These are phyloP conservation scores for Agrocybe pediades DNA, from an alignment of 768 basidiomycete species.

Conservation along the genomic window DNA sequence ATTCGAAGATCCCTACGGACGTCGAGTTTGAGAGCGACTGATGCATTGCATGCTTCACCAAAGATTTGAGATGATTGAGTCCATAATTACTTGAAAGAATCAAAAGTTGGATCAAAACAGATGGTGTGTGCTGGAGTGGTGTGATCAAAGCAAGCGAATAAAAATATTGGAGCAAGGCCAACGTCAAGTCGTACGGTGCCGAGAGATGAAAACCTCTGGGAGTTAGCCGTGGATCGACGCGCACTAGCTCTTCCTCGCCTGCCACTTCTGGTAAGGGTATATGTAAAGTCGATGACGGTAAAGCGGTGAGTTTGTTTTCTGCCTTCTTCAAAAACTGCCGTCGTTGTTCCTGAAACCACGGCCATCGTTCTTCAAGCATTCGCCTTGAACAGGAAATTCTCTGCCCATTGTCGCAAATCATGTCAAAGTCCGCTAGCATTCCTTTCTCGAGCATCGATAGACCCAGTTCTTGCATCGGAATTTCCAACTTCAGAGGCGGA, in stretches of 20 bases:
- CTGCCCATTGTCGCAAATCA: conserved; percentile 90
- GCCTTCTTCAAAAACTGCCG: conserved; percentile 60
- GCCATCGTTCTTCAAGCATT: conserved; percentile 88
- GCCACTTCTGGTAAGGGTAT: conserved; percentile 64
- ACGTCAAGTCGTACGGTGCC: conserved; percentile 85
- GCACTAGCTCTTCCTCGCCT: conserved; percentile 30
- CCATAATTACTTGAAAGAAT: conserved; percentile 84
- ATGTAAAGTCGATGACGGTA: conserved; percentile 65
- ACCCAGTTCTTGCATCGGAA: conserved; percentile 82
- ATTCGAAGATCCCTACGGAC: conserved; percentile 93
- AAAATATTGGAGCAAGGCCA: conserved; percentile 92
- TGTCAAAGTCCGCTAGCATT: conserved; percentile 86
- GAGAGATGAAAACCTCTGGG: conserved; percentile 80
- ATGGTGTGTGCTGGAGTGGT: conserved; percentile 87
- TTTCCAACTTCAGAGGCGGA: conserved; percentile 63
- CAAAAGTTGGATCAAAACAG: conserved; percentile 85
- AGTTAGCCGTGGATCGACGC: conserved; percentile 78
- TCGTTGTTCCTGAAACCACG: conserved; percentile 89
- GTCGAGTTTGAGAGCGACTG: conserved; percentile 80
- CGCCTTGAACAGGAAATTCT: conserved; percentile 80
- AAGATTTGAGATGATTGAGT: conserved; percentile 69
- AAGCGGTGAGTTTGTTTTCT: conserved; percentile 50
- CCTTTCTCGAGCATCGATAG: conserved; percentile 84
- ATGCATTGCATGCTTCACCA: conserved; percentile 97
- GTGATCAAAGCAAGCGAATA: conserved; percentile 87